Base-by-base conservation (phyloP, 768 basidiomycete species). In the Mycena epipterygia region DNA sequence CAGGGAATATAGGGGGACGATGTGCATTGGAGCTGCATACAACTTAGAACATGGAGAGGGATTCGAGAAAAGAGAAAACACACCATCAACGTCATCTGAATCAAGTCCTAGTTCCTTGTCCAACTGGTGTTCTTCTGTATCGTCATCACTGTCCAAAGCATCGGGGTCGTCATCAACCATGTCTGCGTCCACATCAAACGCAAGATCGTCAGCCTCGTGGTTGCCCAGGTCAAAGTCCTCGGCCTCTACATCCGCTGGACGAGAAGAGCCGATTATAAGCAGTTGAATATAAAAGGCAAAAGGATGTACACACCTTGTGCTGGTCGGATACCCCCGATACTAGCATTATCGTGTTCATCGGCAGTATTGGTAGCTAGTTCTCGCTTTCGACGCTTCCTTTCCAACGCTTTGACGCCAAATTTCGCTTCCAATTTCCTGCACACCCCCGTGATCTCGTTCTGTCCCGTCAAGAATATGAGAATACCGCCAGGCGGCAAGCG, bases 1-100 rank as follows among this genome's bases (percentile, higher is more conserved):
- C 5, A 99, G 85, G 5, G 98, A 98, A 81, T 99, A 99, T 2
- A 99, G 83, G 0, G 98, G 97, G 1, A 99, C 89, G 56, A 99
- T 86, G 76, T 98, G 94, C 93, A 99, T 95, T 2, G 97, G 96
- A 17, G 87, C 96, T 98, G 60, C 44, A 64, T 48, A 32, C 4
- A 48, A 25, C 17, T 58, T 6, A 73, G 68, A 67, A 64, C 39
- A 21, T 63, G 51, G 6, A 71, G 56, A 59, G 58, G 64, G 52
- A 48, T 53, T 19, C 67, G 19, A 41, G 17, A 21, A 5, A 21
- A 58, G n/a, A 23, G 39, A 52, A 30, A 41, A 78, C 85, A 64
- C 74, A 92, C 93, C 84, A 73, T 96, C 93, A 2, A 87, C 86
- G 61, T 93, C 91, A 53, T 93, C 92, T 12, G 84, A 75, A 64